Evolutionary conservation across 345 rosid species (phyloP), one percentile per base, ranked within the genome.

Genomic region (Xanthoceras sorbifolium): DNA sequence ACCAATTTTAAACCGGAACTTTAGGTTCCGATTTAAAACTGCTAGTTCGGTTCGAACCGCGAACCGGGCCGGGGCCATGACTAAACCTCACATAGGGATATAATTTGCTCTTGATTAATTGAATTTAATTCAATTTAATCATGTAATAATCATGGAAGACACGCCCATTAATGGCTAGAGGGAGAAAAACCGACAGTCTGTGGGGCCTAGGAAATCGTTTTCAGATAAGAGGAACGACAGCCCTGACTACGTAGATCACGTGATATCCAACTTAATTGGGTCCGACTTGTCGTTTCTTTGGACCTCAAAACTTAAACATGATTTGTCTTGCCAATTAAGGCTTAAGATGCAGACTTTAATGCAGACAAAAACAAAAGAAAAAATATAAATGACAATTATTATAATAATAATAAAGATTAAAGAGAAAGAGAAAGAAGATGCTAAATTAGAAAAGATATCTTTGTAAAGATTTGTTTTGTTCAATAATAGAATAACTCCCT

Each of bases 231-330:
- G n/a, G n/a, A n/a, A n/a, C 46, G 32, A 34, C 76, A 46, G 12
- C 44, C 11, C n/a, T 17, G 18, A 29, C 72, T 54, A 55, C 75
- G 64, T 71, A 69, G 66, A 80, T 75, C 86, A 84, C 86, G 86
- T 83, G 82, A 64, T n/a, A 22, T 68, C 70, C 80, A 67, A 4
- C 65, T 57, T 42, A 9, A 6, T 76, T 14, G 84, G 84, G 61
- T 77, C 84, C 77, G 69, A 52, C 72, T 22, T 80, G 86, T 73
- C 71, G 73, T 20, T 74, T 14, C 66, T 54, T 46, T 31, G n/a
- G n/a, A n/a, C n/a, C n/a, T n/a, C 76, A 9, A 32, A 23, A 77
- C 5, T 69, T 36, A 76, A 54, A 63, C 78, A 69, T 38, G 66
- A 57, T 77, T 78, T 60, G 50, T 79, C 74, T 32, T 29, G 14